Conservation (phyloP, 768 basidiomycete species). For the Rhodotorula sphaerocarpa region DNA sequence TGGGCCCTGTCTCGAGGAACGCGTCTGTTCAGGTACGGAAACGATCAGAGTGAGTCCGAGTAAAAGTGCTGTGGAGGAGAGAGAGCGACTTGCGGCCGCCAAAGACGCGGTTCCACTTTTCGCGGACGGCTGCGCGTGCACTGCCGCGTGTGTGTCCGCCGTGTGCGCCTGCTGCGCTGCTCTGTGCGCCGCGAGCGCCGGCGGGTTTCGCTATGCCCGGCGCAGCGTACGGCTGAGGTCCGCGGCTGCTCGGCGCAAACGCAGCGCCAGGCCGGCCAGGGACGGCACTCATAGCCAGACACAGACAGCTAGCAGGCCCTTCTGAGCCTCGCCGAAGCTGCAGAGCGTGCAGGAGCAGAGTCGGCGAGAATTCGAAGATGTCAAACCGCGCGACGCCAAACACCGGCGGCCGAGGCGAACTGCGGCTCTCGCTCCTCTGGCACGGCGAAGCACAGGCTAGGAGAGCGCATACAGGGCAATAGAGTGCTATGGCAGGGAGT, state of each 20-base stretch:
- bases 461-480: too few relatives aligned
- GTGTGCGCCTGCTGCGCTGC: too few relatives aligned
- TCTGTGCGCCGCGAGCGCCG: background rate
- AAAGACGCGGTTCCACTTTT: slow-evolving; percentile 14
- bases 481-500: slow-evolving; percentile 86
- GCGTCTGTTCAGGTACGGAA: slow-evolving; percentile 1
- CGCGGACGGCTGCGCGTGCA: background rate
- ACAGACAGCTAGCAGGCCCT: too few relatives aligned
- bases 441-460: background rate
- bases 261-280: background rate
- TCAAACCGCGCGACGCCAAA: too few relatives aligned
- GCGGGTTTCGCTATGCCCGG: slow-evolving; percentile 5
- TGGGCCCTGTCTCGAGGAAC: slow-evolving; percentile 71
- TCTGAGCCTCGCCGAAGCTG: too few relatives aligned
- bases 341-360: too few relatives aligned
- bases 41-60: background rate
- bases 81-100: slow-evolving; percentile 7
- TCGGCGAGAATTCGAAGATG: too few relatives aligned
- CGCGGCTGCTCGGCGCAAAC: background rate
- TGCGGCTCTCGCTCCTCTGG: background rate
- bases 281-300: background rate
- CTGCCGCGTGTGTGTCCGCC: background rate
- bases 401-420: too few relatives aligned
- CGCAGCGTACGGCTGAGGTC: background rate
- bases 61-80: background rate